Percentiles rank a stretch among this genome's conserved stretches.
These are phyloP conservation scores for Sporodiniella umbellata DNA, from an alignment of 371 early-diverging fungal species.

Conservation along the genomic window DNA sequence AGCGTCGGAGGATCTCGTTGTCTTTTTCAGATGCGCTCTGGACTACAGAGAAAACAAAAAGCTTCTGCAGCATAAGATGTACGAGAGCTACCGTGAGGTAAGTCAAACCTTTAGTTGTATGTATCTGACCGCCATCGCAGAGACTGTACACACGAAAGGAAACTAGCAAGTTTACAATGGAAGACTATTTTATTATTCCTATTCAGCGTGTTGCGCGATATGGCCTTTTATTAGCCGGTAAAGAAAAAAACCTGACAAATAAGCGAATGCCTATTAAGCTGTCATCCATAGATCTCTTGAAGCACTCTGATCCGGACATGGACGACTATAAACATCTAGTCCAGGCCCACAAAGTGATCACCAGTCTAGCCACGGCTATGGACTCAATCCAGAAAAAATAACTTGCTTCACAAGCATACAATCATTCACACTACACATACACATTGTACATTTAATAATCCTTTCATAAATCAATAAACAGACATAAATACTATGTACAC, in stretches of 20 bases:
- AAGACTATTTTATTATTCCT: constrained; percentile 40
- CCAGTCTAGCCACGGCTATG: constrained; percentile 39
- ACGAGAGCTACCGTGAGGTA: constrained; percentile 23
- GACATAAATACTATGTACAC: not conserved
- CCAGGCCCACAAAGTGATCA: constrained; percentile 30
- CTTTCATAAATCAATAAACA: no score
- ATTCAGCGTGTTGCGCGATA: constrained; percentile 41
- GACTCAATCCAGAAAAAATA: constrained; percentile 33
- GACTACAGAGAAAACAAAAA: constrained; percentile 34
- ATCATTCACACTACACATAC: constrained; percentile 1
- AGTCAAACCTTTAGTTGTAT: not conserved
- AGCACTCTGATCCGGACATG: constrained; percentile 33
- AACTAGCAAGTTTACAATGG: constrained; percentile 32
- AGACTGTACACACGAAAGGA: constrained; percentile 23
- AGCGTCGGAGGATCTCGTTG: constrained; percentile 21
- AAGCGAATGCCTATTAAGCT: not conserved
- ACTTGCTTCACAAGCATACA: not conserved
- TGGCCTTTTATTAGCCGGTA: constrained; percentile 34
- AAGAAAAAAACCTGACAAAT: not conserved
- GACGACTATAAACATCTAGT: constrained; percentile 34
- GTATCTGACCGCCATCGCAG: constrained; percentile 15
- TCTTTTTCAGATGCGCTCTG: constrained; percentile 33
- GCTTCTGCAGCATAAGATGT: constrained; percentile 22
- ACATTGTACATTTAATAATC: no score
- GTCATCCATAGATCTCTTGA: constrained; percentile 32